phyloP scores from a whole-genome alignment of 768 basidiomycete species.

The Paxillus rubicundulus region DNA sequence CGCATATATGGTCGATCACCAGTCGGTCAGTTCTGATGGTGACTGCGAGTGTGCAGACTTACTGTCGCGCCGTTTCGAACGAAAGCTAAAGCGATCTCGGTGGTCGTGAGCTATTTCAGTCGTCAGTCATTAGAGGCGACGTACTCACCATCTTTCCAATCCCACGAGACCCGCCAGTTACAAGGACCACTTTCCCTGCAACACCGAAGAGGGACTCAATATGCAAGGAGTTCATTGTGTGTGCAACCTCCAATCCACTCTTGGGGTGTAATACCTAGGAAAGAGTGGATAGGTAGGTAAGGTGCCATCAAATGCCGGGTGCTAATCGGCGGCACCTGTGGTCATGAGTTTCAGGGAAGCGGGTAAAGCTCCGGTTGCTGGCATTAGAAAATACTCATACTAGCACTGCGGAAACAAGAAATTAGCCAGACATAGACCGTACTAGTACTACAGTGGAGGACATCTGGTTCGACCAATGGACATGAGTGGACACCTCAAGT shows the following conservation, averaged over 20 bases:
- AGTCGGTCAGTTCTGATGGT: conserved; percentile 11
- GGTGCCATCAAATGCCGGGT: background rate
- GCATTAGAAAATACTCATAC: background rate
- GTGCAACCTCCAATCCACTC: background rate
- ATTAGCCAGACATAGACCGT: no score
- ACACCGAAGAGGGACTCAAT: conserved; percentile 46
- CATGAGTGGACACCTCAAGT: background rate
- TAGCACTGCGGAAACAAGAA: no score
- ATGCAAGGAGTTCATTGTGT: conserved; percentile 38
- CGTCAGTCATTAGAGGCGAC: background rate
- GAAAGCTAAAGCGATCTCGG: conserved; percentile 61
- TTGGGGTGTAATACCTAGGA: no score
- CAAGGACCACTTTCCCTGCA: conserved; percentile 51
- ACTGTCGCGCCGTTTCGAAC: conserved; percentile 61
- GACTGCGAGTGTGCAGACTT: background rate
- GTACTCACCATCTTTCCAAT: conserved; percentile 60
- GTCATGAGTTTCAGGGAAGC: conserved; percentile 14
- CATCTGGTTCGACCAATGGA: background rate
- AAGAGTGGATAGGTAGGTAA: no score
- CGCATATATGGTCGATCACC: background rate
- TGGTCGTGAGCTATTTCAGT: conserved; percentile 8
- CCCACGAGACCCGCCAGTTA: conserved; percentile 66
- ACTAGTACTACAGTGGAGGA: background rate
- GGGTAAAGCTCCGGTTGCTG: conserved; percentile 9
- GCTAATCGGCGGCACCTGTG: conserved; percentile 2